Percentiles rank a stretch among this genome's conserved stretches.
Conservation (phyloP, 2,329 filamentous ascomycete species). For the Xylogone sp. region DNA sequence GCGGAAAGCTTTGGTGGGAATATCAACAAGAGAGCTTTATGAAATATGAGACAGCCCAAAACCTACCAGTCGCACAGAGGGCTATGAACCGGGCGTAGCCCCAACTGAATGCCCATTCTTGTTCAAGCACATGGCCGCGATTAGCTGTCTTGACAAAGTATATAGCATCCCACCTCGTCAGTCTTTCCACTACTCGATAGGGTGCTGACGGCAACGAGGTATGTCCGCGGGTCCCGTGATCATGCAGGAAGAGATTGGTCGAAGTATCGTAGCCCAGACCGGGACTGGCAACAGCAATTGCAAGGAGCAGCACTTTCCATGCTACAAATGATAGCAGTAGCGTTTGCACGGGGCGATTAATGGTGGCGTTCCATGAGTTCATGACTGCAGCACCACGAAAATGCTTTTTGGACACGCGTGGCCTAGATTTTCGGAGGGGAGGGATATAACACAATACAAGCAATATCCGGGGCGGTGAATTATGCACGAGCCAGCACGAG, state of each 20-base stretch:
- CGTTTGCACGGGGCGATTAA: constrained; percentile 17
- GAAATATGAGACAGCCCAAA: not conserved
- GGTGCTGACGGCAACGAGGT: constrained; percentile 11
- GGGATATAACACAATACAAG: not conserved
- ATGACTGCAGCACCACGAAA: constrained; percentile 5
- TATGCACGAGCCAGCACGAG: not conserved
- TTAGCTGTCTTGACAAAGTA: constrained; percentile 65
- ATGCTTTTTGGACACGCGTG: not conserved
- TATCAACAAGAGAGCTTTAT: constrained; percentile 1
- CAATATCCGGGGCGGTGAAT: not conserved
- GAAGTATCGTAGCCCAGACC: constrained; percentile 74
- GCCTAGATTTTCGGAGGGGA: not conserved
- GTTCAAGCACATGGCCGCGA: constrained; percentile 68
- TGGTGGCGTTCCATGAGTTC: constrained; percentile 9
- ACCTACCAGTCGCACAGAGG: constrained; percentile 18
- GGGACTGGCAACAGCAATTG: constrained; percentile 55
- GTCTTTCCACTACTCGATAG: constrained; percentile 32
- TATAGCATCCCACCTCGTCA: constrained; percentile 78
- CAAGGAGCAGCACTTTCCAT: constrained; percentile 68
- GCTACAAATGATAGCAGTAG: constrained; percentile 42
- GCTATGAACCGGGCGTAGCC: constrained; percentile 40
- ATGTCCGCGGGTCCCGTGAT: constrained; percentile 10
- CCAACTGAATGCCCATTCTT: constrained; percentile 81
- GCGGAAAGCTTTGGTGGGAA: constrained; percentile 17
- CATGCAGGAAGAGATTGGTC: constrained; percentile 46